These are phyloP conservation scores for Vaccinium darrowii DNA, from an alignment of 148 eudicot species.

Conservation along the genomic window DNA sequence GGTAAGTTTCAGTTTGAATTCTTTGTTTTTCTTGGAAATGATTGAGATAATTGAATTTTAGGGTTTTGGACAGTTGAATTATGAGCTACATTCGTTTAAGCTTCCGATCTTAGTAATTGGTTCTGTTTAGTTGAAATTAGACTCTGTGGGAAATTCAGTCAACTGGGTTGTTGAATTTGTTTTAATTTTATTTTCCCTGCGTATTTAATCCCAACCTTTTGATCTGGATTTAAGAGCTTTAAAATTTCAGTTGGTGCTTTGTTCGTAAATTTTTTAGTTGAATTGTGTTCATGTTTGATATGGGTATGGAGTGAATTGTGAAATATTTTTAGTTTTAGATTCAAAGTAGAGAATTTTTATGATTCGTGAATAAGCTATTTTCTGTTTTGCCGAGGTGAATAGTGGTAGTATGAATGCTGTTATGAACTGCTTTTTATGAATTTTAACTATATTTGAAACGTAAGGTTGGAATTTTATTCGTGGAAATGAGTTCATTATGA, in stretches of 20 bases:
- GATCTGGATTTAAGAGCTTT: neutral
- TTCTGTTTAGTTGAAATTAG: slow-evolving; percentile 18
- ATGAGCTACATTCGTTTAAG: neutral
- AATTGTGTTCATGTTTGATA: neutral
- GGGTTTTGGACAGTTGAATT: slow-evolving; percentile 14
- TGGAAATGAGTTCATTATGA: neutral
- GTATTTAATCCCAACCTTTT: neutral
- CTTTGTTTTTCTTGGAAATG: slow-evolving; percentile 1
- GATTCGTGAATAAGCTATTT: neutral
- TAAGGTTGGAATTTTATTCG: neutral
- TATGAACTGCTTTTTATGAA: neutral
- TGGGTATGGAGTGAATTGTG: neutral
- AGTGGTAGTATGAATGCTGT: neutral
- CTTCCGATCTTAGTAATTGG: slow-evolving; percentile 12
- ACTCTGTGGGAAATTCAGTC: neutral
- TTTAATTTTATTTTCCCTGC: neutral
- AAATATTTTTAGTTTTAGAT: slow-evolving; percentile 2
- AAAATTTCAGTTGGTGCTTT: neutral
- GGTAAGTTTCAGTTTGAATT: slow-evolving; percentile 47
- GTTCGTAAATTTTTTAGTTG: neutral
- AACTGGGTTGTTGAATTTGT: slow-evolving; percentile 15
- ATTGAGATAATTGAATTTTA: slow-evolving; percentile 13
- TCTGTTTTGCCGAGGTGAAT: neutral
- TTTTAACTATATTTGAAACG: neutral
- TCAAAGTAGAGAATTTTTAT: neutral